Evolutionary conservation across 2,329 filamentous ascomycete genomes (phyloP), one percentile per base, ranked within the genome.

Genomic region (Ophiostoma montium): DNA sequence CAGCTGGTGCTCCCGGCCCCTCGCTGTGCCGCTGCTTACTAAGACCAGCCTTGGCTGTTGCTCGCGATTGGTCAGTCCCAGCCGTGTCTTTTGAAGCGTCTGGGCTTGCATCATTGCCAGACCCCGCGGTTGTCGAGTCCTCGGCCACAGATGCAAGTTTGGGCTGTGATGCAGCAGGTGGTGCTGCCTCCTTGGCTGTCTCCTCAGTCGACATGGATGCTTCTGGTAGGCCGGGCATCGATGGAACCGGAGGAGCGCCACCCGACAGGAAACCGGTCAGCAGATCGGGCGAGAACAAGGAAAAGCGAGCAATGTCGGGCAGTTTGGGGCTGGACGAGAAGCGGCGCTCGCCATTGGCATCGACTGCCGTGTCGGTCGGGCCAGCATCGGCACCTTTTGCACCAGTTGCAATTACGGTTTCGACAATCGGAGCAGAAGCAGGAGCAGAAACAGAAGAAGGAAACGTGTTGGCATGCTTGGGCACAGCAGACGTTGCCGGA

Each of bases 251-350:
- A 4, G 61, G 60, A 2, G 61, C 56, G 12, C 56, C 55, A 16
- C 55, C 33, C 5, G 54, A 45, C 15, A 58, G 47, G 11, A 62
- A 57, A 12, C 53, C 54, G 15, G 52, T 68, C 53, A 80, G 79
- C 39, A 81, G 66, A 51, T 79, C 75, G 38, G 73, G 65, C 1
- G 76, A 75, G 58, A 82, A 82, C 1, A 68, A 68, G 38, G 78
- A 82, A 65, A 81, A 66, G 23, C 77, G 74, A 12, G 69, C 66
- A 3, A 82, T 57, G 52, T 76, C 68, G 10, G 78, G 78, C 16
- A 82, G 65, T 53, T 74, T 70, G 0, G 76, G 77, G 53, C 76
- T 79, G 1, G 66, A 67, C 1, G 75, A 77, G 35, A 65, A 63
- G 15, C 67, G 59, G 31, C 58, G 58, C 7, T 54, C 38, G 48